A percentile compares a stretch with the other conserved stretches of the same genome.
Evolutionary conservation across 805 yeast species (phyloP).

Genomic region (Tetrapisispora arboricola): DNA sequence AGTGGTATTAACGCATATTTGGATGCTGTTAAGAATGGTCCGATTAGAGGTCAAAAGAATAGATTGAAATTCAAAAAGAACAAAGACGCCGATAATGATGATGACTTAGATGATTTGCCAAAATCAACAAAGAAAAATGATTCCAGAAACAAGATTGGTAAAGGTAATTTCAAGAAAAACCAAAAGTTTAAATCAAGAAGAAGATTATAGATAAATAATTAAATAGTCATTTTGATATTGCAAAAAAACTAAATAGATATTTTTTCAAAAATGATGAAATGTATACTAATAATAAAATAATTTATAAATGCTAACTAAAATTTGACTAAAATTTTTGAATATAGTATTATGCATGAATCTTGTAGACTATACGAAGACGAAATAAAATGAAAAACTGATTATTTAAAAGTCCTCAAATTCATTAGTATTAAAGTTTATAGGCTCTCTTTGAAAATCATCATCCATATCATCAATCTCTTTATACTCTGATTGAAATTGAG

Average conservation of each 20-base stretch:
- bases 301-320: constrained; percentile 2
- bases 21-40: constrained; percentile 89
- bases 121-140: constrained; percentile 16
- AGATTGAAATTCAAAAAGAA: constrained; percentile 77
- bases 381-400: no score
- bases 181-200: constrained; percentile 26
- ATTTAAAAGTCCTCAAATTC: constrained; percentile 3
- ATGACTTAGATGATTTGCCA: constrained; percentile 44
- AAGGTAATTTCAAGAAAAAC: constrained; percentile 15
- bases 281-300: neutral
- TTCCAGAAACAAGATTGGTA: constrained; percentile 19
- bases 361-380: no score
- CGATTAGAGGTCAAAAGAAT: constrained; percentile 87
- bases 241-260: no score
- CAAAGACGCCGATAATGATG: constrained; percentile 40
- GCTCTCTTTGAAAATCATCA: constrained; percentile 26
- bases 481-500: constrained; percentile 15
- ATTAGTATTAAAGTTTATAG: constrained; percentile 19
- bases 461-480: constrained; percentile 27
- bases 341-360: neutral
- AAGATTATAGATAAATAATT: constrained; percentile 10
- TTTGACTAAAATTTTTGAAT: neutral
- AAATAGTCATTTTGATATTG: no score
- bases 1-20: constrained; percentile 82
- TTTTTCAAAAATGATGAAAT: neutral